Evolutionary conservation across 139 green algal genomes (phyloP).

Genomic region (Micractinium conductrix): DNA sequence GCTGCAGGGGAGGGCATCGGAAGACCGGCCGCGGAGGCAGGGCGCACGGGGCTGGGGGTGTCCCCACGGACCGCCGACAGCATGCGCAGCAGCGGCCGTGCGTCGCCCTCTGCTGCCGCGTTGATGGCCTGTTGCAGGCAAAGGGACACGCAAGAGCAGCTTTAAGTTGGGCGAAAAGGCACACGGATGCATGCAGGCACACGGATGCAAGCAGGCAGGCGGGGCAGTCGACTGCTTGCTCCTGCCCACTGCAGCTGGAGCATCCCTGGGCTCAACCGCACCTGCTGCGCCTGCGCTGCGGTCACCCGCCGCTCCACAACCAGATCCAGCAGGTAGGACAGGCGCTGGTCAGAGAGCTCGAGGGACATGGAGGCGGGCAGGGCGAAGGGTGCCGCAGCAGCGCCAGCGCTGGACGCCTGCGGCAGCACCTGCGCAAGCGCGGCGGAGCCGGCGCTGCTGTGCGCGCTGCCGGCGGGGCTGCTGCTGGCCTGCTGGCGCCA

Average conservation of each 20-base stretch:
- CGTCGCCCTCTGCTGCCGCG: slow-evolving; percentile 6
- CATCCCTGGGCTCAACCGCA: neutral
- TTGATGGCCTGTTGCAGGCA: slow-evolving; percentile 12
- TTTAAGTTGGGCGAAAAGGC: no score
- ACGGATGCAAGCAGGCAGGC: neutral
- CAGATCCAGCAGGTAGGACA: slow-evolving; percentile 27
- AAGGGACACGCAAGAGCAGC: neutral
- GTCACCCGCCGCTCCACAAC: slow-evolving; percentile 13
- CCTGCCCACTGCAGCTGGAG: neutral
- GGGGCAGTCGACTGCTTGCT: neutral
- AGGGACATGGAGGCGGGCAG: no score
- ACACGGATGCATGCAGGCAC: neutral
- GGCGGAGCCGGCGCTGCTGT: neutral
- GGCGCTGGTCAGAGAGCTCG: neutral
- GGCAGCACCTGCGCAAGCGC: neutral
- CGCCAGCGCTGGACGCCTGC: neutral
- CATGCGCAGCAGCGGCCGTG: slow-evolving; percentile 5
- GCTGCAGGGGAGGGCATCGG: neutral
- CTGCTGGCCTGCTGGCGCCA: neutral
- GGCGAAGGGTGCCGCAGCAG: neutral
- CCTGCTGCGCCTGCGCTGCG: slow-evolving; percentile 19
- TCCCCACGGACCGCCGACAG: neutral
- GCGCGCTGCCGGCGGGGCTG: neutral
- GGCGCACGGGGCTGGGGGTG: neutral
- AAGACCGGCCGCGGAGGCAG: neutral